Evolutionary conservation across 1,139 yeast species (phyloP).

Genomic region (Saccharomyces hybrid): DNA sequence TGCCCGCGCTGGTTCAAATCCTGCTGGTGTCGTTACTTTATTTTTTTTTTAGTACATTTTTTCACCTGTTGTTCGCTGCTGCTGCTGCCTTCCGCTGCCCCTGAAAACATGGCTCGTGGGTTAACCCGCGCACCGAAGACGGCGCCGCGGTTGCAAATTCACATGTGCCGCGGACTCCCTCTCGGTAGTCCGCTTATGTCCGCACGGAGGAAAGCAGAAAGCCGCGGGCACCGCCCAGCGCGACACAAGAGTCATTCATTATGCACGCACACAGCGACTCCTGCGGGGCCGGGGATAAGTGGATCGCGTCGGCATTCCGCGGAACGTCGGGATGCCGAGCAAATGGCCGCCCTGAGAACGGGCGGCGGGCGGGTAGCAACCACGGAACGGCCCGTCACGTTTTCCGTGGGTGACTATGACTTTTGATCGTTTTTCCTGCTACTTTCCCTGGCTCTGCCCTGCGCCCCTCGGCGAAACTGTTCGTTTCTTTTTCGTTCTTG

Average conservation of each 20-base stretch:
- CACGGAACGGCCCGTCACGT: not conserved
- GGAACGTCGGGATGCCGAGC: not conserved
- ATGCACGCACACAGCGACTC: not conserved
- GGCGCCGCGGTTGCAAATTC: too few species aligned
- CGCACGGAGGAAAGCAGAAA: not conserved
- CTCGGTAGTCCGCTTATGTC: not conserved
- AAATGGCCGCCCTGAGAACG: not conserved
- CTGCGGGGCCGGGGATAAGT: not conserved
- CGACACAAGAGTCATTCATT: not conserved
- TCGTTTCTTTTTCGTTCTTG: too few species aligned
- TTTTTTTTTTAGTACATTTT: too few species aligned
- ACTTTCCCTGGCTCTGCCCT: not conserved
- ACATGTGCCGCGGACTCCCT: too few species aligned
- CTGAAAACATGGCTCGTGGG: not conserved
- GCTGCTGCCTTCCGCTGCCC: too few species aligned
- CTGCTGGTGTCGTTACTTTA: slow-evolving; percentile 25
- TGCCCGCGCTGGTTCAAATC: slow-evolving; percentile 31
- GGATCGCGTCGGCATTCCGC: not conserved
- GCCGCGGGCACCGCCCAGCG: not conserved
- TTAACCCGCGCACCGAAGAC: not conserved
- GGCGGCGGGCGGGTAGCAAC: not conserved
- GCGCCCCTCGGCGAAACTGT: not conserved
- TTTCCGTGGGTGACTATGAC: slow-evolving; percentile 1
- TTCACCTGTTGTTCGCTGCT: too few species aligned
- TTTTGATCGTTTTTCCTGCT: not conserved